phyloP scores from a whole-genome alignment of 176 grass and related monocot genomes.

The Aegilops tauschii region DNA sequence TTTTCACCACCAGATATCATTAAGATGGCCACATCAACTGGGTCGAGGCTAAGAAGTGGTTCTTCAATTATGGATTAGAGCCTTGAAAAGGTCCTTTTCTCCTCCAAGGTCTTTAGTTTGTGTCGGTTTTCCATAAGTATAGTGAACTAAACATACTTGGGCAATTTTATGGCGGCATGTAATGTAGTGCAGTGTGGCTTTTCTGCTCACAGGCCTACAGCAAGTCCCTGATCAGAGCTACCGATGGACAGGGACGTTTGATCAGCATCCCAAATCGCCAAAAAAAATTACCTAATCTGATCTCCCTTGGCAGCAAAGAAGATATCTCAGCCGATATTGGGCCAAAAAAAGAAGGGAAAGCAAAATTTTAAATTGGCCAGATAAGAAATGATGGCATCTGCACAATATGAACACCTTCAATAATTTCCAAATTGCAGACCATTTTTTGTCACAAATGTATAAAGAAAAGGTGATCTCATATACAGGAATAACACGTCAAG shows the following conservation, averaged over 20 bases:
- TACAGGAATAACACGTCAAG: too few relatives aligned
- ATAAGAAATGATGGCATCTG: too few relatives aligned
- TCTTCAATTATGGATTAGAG: conserved; percentile 73
- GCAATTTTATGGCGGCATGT: conserved; percentile 19
- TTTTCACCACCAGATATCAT: conserved; percentile 32
- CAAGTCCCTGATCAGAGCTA: conserved; percentile 7
- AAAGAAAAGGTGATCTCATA: too few relatives aligned
- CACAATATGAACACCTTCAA: too few relatives aligned
- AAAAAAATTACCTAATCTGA: not conserved
- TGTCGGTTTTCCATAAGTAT: not conserved
- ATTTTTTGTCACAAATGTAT: too few relatives aligned
- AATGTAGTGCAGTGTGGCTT: not conserved
- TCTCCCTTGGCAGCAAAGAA: not conserved
- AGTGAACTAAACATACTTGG: not conserved
- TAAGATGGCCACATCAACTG: conserved; percentile 37
- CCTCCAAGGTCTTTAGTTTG: conserved; percentile 39
- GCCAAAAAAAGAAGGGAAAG: too few relatives aligned
- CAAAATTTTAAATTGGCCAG: too few relatives aligned
- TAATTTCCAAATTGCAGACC: too few relatives aligned
- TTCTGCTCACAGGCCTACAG: not conserved
- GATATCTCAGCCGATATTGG: conserved; percentile 20
- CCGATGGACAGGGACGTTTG: conserved; percentile 8
- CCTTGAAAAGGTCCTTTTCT: conserved; percentile 82
- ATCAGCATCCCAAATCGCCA: conserved; percentile 10
- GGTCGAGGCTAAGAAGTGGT: conserved; percentile 27